Evolutionary conservation across 371 early-diverging fungal genomes (phyloP), one percentile per base, ranked within the genome.

Genomic region (Lichtheimia ramosa): DNA sequence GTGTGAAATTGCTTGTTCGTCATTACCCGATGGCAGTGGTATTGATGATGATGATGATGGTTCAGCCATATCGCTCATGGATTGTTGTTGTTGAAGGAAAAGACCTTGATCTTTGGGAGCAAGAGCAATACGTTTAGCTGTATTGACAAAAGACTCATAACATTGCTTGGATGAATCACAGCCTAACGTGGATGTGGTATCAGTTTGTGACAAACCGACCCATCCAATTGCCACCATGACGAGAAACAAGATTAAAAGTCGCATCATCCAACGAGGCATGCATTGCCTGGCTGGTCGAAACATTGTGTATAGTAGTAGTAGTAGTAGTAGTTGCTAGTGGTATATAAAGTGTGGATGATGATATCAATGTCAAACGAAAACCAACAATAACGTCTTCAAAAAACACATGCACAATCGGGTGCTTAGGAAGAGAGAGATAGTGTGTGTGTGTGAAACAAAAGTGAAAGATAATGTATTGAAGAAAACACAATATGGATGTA

Each of bases 231-330:
- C 43, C n/a, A 27, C 40, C 12, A 14, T 28, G 39, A 52, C 27
- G 14, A 51, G 41, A 7, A 41, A n/a, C n/a, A 59, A 25, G 14
- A 60, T 27, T 6, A 46, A 46, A 23, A 60, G 16, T 13, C 65
- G 59, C 40, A 60, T 21, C 14, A 48, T 55, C 59, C 65, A 65
- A 16, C 65, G 65, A 18, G 65, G 58, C 61, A 60, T 40, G 24
- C 51, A 56, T 34, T 65, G 61, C 27, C 61, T 54, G 24, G 65
- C 54, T 51, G 59, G 65, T 20, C 48, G 60, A 51, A 59, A 55
- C 65, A 59, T 64, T 25, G 25, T 25, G 25, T 25, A 5, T 25
- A n/a, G n/a, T n/a, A n/a, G n/a, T n/a, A n/a, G n/a, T n/a, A n/a
- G 25, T 25, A 5, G 28, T 3, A 5, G 28, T 34, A 8, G 10